Evolutionary conservation across 2,329 filamentous ascomycete species (phyloP).

Genomic region (Phialophora expanda): DNA sequence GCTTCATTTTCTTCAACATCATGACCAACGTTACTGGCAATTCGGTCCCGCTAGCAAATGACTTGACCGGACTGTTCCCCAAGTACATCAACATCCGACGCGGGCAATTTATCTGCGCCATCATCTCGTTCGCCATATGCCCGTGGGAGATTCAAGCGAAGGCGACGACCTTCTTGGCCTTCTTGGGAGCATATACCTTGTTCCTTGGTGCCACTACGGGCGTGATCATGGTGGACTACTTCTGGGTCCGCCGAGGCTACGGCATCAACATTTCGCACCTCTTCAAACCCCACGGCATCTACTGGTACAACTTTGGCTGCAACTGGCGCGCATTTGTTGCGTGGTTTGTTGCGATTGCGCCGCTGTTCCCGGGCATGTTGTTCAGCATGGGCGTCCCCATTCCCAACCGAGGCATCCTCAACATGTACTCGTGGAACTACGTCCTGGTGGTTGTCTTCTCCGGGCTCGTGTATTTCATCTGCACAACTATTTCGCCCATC

Average conservation of each 20-base stretch:
- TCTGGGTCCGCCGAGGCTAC: constrained; percentile 33
- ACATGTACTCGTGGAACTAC: constrained; percentile 68
- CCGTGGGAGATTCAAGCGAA: constrained; percentile 55
- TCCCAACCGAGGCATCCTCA: constrained; percentile 53
- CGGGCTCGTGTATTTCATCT: constrained; percentile 8
- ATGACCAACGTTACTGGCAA: constrained; percentile 26
- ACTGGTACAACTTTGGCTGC: constrained; percentile 46
- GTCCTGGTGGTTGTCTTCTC: constrained; percentile 26
- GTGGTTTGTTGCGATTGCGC: constrained; percentile 62
- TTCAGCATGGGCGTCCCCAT: constrained; percentile 29
- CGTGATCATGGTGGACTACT: constrained; percentile 37
- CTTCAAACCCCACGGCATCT: constrained; percentile 32
- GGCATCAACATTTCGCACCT: constrained; percentile 30
- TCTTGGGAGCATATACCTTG: constrained; percentile 42
- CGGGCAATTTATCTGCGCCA: constrained; percentile 47
- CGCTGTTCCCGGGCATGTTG: constrained; percentile 61
- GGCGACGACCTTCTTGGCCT: constrained; percentile 49
- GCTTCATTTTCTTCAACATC: constrained; percentile 25
- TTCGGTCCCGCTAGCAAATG: constrained; percentile 54
- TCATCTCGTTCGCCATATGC: constrained; percentile 52
- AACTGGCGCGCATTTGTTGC: constrained; percentile 68
- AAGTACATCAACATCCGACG: constrained; percentile 60
- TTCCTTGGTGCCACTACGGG: constrained; percentile 38
- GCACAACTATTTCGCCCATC: constrained; percentile 11
- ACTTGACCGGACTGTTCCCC: constrained; percentile 59